phyloP scores from a whole-genome alignment of 2,329 filamentous ascomycete genomes.

The Clarireedia paspali region DNA sequence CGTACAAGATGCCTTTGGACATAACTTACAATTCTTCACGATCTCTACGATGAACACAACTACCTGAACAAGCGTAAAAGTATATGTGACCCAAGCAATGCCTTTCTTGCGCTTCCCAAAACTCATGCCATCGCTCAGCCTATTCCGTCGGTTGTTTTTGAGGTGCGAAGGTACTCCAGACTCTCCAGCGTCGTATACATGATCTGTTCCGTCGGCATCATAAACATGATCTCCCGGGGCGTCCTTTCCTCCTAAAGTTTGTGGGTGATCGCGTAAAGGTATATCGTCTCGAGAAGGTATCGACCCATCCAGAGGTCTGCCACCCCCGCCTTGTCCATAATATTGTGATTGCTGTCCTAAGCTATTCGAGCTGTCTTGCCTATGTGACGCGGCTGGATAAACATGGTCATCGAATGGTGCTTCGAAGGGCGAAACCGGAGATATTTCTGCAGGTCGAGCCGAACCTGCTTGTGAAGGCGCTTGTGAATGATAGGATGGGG shows the following conservation, averaged over 20 bases:
- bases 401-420: conserved; percentile 61
- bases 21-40: conserved; percentile 65
- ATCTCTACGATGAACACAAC: conserved; percentile 86
- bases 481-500: conserved; percentile 23
- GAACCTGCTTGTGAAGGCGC: conserved; percentile 15
- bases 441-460: conserved; percentile 7
- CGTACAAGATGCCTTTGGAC: not conserved
- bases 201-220: conserved; percentile 40
- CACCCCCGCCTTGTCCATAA: conserved; percentile 38
- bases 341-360: conserved; percentile 51
- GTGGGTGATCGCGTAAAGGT: conserved; percentile 45
- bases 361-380: conserved; percentile 28
- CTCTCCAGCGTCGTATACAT: conserved; percentile 51
- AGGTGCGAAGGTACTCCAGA: conserved; percentile 17
- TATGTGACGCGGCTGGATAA: conserved; percentile 41
- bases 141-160: conserved; percentile 31
- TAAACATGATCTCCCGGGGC: conserved; percentile 2
- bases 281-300: conserved; percentile 42
- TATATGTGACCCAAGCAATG: conserved; percentile 75
- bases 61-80: conserved; percentile 68
- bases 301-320: conserved; percentile 32
- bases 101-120: conserved; percentile 27
- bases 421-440: conserved; percentile 49
- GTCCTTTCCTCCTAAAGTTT: conserved; percentile 25
- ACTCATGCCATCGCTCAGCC: conserved; percentile 45